phyloP scores from a whole-genome alignment of 2,329 filamentous ascomycete genomes.

The Pseudogymnoascus sp. region DNA sequence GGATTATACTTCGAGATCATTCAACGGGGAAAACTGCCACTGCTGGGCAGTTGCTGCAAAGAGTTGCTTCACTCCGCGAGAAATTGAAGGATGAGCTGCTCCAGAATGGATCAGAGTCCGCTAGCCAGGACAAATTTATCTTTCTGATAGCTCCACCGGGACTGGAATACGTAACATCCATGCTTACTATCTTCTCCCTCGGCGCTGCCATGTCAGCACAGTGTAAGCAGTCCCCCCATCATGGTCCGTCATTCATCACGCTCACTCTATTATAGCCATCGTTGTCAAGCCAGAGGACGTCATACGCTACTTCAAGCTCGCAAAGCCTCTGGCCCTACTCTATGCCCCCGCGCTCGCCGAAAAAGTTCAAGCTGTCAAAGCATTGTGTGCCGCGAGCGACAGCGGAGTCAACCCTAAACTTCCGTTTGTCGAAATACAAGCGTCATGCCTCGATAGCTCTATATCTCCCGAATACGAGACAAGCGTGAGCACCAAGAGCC shows the following conservation, averaged over 20 bases:
- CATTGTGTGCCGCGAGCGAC: slow-evolving; percentile 9
- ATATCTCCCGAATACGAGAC: slow-evolving; percentile 10
- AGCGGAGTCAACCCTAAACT: slow-evolving; percentile 9
- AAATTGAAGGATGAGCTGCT: slow-evolving; percentile 12
- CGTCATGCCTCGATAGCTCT: slow-evolving; percentile 10
- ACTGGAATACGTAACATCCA: slow-evolving; percentile 17
- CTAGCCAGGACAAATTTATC: slow-evolving; percentile 15
- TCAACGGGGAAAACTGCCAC: slow-evolving; percentile 14
- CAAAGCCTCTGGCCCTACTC: slow-evolving; percentile 16
- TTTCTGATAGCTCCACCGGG: slow-evolving; percentile 17
- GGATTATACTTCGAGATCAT: slow-evolving; percentile 19
- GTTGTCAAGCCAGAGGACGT: slow-evolving; percentile 19
- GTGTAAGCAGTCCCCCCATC: slow-evolving; percentile 13
- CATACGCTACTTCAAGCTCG: slow-evolving; percentile 15
- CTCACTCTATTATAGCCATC: slow-evolving; percentile 16
- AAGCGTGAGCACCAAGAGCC: not conserved
- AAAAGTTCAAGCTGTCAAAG: slow-evolving; percentile 14
- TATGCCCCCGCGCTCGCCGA: slow-evolving; percentile 15
- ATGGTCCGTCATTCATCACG: not conserved
- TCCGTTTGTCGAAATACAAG: slow-evolving; percentile 15
- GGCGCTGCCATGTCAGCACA: slow-evolving; percentile 17
- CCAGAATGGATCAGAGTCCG: slow-evolving; percentile 12
- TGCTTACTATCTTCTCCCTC: slow-evolving; percentile 21
- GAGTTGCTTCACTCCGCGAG: slow-evolving; percentile 14
- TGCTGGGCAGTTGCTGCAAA: slow-evolving; percentile 17